Evolutionary conservation across 495 filamentous ascomycete genomes (phyloP), one percentile per base, ranked within the genome.

Genomic region (Podospora sp.): DNA sequence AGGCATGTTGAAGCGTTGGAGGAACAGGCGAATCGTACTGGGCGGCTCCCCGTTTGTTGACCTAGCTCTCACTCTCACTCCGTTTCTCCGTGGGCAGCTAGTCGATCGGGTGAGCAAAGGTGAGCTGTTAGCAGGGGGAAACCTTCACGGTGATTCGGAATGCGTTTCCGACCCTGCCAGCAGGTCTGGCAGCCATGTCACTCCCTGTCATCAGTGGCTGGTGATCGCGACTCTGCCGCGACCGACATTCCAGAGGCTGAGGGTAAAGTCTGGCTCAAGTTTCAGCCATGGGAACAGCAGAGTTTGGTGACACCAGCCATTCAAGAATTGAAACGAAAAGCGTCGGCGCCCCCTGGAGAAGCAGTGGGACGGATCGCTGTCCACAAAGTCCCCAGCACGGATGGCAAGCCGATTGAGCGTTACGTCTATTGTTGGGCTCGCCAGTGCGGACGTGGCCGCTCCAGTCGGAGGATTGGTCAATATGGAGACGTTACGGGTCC

Each of bases 161-260:
- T 27, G 18, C 18, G n/a, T 18, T 59, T 59, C 56, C 56, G 56
- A n/a, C 56, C 2, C 56, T 26, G 24, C 56, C 2, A 29, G 33
- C 56, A 25, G 56, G 56, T 25, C 24, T 59, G 52, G 24, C 20
- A 55, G 52, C 52, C 56, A 16, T 27, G 14, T 27, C 56, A 22
- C 21, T 29, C 25, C n/a, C 29, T 33, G 29, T 33, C 29, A 46
- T 6, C 40, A 46, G 40, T 18, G 40, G 16, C 11, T 46, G 40
- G 16, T 46, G 40, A 46, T 18, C 40, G 11, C 14, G 12, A 11
- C 12, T 46, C 40, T 46, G 5, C 40, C 11, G 40, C 16, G 14
- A 11, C 40, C 52, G 26, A 59, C 25, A 59, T 33, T 33, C 33
- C 7, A 59, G 26, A 59, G 56, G 56, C 56, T 27, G 56, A 59